Percentiles rank a stretch among this genome's conserved stretches.
phyloP scores from a whole-genome alignment of 2,329 filamentous ascomycete genomes.

The Pseudonectria buxi region DNA sequence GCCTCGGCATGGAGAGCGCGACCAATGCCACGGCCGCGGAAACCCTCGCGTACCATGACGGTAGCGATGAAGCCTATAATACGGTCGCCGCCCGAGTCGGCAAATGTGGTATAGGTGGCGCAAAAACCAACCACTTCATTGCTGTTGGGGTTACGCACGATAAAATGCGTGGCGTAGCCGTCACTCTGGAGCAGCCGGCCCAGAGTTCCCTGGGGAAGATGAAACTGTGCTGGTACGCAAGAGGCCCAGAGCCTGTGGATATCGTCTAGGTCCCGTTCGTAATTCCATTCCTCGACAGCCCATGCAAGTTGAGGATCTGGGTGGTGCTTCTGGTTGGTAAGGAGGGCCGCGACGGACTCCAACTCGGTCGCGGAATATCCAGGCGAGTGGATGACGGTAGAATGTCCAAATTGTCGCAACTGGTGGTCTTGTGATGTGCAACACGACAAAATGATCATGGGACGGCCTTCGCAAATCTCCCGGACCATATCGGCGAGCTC shows the following conservation, averaged over 20 bases:
- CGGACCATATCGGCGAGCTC: constrained; percentile 41
- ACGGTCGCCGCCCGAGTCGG: constrained; percentile 43
- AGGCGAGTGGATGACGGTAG: constrained; percentile 44
- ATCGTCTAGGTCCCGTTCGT: constrained; percentile 31
- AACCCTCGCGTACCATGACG: constrained; percentile 44
- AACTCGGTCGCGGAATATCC: constrained; percentile 43
- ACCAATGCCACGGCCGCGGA: constrained; percentile 45
- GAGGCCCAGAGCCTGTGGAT: constrained; percentile 42
- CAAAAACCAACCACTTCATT: constrained; percentile 48
- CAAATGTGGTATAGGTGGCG: constrained; percentile 53
- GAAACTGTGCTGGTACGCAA: constrained; percentile 37
- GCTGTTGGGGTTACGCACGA: constrained; percentile 41
- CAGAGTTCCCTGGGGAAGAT: constrained; percentile 36
- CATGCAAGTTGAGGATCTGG: constrained; percentile 29
- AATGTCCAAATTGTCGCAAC: constrained; percentile 36
- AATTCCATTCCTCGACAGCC: constrained; percentile 35
- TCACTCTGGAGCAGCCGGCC: constrained; percentile 43
- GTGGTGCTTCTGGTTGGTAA: constrained; percentile 39
- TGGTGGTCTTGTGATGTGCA: constrained; percentile 36
- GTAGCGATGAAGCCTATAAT: constrained; percentile 50
- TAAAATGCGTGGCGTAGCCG: constrained; percentile 51
- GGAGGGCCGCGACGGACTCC: constrained; percentile 42
- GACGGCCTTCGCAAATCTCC: constrained; percentile 39
- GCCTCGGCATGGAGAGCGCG: constrained; percentile 46
- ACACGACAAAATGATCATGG: constrained; percentile 47